Conservation (phyloP, 345 rosid genomes). For the Erysimum cheiranthoides region DNA sequence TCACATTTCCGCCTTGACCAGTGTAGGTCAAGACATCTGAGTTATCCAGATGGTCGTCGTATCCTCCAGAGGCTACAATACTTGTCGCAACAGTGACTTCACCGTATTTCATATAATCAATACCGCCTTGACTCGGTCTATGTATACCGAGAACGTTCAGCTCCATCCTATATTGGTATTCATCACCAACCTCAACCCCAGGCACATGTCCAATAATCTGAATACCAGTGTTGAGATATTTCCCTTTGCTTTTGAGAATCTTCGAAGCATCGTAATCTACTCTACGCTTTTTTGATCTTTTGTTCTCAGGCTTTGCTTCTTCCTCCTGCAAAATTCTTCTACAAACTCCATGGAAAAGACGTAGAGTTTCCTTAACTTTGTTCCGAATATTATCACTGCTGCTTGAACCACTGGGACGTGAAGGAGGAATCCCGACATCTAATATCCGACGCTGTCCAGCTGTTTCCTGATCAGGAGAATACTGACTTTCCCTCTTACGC, state of each 20-base stretch:
- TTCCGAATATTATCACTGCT: conserved; percentile 49
- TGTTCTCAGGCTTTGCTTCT: conserved; percentile 59
- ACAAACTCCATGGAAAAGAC: conserved; percentile 69
- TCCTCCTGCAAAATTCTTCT: conserved; percentile 76
- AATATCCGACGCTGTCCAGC: conserved; percentile 33
- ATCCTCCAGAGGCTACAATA: conserved; percentile 82
- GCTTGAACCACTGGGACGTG: conserved; percentile 39
- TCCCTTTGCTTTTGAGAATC: conserved; percentile 62
- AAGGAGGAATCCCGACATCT: conserved; percentile 62
- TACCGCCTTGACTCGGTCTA: conserved; percentile 73
- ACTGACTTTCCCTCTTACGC: conserved; percentile 33
- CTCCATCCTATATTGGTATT: conserved; percentile 81
- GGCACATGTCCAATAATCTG: conserved; percentile 76
- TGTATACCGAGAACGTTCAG: conserved; percentile 82
- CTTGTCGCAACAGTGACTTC: conserved; percentile 60
- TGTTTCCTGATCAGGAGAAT: conserved; percentile 48
- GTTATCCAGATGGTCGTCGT: conserved; percentile 70
- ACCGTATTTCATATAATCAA: conserved; percentile 66
- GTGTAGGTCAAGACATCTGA: conserved; percentile 75
- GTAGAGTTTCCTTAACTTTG: conserved; percentile 79
- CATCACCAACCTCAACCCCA: conserved; percentile 91
- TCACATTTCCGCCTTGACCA: conserved; percentile 82
- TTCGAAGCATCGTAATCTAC: conserved; percentile 66
- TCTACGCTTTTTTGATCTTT: conserved; percentile 46
- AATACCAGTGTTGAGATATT: conserved; percentile 49